These are phyloP conservation scores for Penicillium pancosmium DNA, from an alignment of 495 filamentous ascomycete genomes.

Conservation along the genomic window DNA sequence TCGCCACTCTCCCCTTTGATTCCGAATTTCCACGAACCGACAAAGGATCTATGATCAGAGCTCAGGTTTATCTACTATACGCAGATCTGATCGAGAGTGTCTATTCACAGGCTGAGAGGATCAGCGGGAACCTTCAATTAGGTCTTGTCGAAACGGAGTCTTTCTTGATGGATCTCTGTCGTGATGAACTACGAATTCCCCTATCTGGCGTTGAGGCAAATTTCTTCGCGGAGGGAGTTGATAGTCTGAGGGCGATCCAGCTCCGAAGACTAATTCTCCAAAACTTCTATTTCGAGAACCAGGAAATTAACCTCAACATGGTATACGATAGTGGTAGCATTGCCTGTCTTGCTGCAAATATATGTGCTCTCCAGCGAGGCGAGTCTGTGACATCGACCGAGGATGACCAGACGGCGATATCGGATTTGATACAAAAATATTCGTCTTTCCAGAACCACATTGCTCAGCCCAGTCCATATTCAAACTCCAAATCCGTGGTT, in stretches of 20 bases:
- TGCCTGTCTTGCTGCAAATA: conserved; percentile 44
- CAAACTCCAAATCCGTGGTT: conserved; percentile 35
- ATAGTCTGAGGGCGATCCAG: conserved; percentile 63
- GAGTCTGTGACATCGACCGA: conserved; percentile 17
- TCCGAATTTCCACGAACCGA: conserved; percentile 54
- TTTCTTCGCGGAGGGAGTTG: conserved; percentile 60
- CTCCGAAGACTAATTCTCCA: conserved; percentile 53
- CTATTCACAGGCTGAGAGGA: conserved; percentile 42
- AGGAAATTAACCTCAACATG: conserved; percentile 41
- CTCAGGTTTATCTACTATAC: conserved; percentile 53
- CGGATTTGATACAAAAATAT: conserved; percentile 52
- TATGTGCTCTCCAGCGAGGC: conserved; percentile 46
- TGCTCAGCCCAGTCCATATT: conserved; percentile 27
- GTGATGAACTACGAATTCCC: conserved; percentile 41
- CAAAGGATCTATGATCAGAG: conserved; percentile 59
- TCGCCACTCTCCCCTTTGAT: conserved; percentile 44
- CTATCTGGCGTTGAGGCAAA: conserved; percentile 44
- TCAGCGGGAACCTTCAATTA: conserved; percentile 36
- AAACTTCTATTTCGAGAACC: conserved; percentile 40
- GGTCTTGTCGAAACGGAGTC: conserved; percentile 39
- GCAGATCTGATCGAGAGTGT: conserved; percentile 49
- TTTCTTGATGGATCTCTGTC: conserved; percentile 45
- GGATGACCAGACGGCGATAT: conserved; percentile 42
- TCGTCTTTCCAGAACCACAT: conserved; percentile 44
- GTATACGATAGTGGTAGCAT: conserved; percentile 57